Percentiles rank a stretch among this genome's conserved stretches.
phyloP scores from a whole-genome alignment of 345 rosid genomes.

The Citrus glauca region DNA sequence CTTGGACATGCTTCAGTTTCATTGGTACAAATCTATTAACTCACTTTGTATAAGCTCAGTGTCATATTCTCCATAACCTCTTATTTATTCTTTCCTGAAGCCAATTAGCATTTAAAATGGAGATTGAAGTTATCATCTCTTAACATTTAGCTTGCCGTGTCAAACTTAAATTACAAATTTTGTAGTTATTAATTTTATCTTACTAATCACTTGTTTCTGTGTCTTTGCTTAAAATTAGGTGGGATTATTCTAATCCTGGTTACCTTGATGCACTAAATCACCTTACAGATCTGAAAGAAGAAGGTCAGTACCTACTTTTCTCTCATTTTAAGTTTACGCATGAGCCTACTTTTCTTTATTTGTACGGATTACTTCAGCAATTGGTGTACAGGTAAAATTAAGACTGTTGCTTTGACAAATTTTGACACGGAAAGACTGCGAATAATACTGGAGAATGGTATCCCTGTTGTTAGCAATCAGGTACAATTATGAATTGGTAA shows the following conservation, averaged over 20 bases:
- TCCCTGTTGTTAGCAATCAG: conserved; percentile 98
- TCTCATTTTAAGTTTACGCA: conserved; percentile 8
- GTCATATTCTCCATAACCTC: not conserved
- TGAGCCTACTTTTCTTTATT: conserved; percentile 17
- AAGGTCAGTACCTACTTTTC: conserved; percentile 42
- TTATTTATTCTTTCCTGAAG: no score
- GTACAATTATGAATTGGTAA: conserved; percentile 22
- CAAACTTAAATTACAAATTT: not conserved
- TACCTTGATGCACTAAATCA: conserved; percentile 89
- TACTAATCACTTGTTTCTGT: not conserved
- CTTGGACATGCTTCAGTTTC: conserved; percentile 98
- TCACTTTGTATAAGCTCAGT: not conserved
- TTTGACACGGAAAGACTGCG: conserved; percentile 85
- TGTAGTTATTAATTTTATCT: not conserved
- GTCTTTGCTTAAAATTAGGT: conserved; percentile 42
- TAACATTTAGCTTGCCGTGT: not conserved
- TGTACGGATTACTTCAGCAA: conserved; percentile 17
- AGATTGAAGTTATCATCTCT: no score
- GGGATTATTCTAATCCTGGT: conserved; percentile 88
- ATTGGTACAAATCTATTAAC: conserved; percentile 45
- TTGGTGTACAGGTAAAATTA: conserved; percentile 70
- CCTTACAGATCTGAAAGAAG: conserved; percentile 83
- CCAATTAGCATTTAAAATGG: not conserved
- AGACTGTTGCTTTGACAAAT: conserved; percentile 89
- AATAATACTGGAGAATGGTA: conserved; percentile 79